These are phyloP conservation scores for Penicillium macrosclerotiorum DNA, from an alignment of 495 filamentous ascomycete species.

Conservation along the genomic window DNA sequence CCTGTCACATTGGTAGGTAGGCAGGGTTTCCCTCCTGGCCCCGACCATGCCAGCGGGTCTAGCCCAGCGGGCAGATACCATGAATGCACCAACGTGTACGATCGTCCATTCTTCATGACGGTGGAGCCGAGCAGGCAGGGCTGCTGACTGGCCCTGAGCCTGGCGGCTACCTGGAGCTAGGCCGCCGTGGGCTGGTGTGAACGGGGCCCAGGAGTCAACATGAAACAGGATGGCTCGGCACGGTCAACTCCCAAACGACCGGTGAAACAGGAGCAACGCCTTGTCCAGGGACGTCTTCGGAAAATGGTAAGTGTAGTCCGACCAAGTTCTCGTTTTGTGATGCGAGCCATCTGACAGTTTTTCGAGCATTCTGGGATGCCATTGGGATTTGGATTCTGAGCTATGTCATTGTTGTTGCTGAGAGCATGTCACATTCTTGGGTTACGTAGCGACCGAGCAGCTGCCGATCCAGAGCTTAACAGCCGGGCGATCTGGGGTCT, in stretches of 20 bases:
- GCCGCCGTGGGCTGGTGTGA: too few relatives aligned
- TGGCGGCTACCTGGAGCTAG: constrained; percentile 11
- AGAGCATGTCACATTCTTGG: too few relatives aligned
- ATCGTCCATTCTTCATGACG: constrained; percentile 16
- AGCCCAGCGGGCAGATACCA: background rate
- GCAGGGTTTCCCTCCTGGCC: background rate
- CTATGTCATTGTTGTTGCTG: too few relatives aligned
- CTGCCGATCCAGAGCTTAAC: too few relatives aligned
- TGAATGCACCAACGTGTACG: constrained; percentile 1
- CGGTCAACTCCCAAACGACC: constrained; percentile 1
- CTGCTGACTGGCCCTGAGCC: background rate
- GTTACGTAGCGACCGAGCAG: too few relatives aligned
- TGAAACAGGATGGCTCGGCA: constrained; percentile 13
- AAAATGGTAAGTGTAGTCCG: background rate
- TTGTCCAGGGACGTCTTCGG: background rate
- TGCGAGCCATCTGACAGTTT: background rate
- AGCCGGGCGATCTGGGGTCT: too few relatives aligned
- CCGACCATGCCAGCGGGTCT: too few relatives aligned
- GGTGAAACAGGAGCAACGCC: constrained; percentile 14
- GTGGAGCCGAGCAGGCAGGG: constrained; percentile 3
- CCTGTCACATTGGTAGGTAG: too few relatives aligned
- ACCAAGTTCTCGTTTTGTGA: background rate
- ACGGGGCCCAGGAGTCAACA: constrained; percentile 11
- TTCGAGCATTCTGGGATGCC: background rate
- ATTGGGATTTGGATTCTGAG: background rate